Percentiles rank a stretch among this genome's conserved stretches.
Conservation (phyloP, 2,329 filamentous ascomycete species). For the Microsporum ferrugineum region DNA sequence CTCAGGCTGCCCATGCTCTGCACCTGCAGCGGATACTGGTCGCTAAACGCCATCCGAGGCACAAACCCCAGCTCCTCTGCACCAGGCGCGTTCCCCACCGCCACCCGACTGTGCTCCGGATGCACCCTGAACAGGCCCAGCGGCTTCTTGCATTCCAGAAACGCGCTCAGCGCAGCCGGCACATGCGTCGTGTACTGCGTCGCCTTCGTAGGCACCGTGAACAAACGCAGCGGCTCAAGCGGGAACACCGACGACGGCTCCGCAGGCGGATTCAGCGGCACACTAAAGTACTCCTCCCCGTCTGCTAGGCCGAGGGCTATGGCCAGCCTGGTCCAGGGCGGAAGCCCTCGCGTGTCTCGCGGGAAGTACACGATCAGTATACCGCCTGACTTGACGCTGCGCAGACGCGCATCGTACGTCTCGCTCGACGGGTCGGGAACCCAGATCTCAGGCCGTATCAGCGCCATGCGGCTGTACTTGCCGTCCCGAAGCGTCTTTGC, state of each 20-base stretch:
- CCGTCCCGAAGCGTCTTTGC: constrained; percentile 35
- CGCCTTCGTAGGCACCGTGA: constrained; percentile 42
- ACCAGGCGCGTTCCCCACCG: constrained; percentile 45
- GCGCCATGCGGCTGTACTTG: constrained; percentile 52
- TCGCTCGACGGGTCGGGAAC: constrained; percentile 39
- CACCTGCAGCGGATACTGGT: constrained; percentile 49
- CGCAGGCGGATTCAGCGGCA: constrained; percentile 42
- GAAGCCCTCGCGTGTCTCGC: constrained; percentile 13
- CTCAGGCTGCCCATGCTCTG: constrained; percentile 45
- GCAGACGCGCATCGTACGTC: constrained; percentile 33
- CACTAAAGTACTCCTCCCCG: constrained; percentile 36
- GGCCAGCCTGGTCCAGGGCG: constrained; percentile 16
- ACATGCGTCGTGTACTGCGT: constrained; percentile 31
- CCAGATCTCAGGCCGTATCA: constrained; percentile 54
- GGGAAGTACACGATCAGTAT: constrained; percentile 43
- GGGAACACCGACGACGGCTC: constrained; percentile 36
- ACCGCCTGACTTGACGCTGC: constrained; percentile 42
- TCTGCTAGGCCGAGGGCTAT: constrained; percentile 23
- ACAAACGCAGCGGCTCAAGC: constrained; percentile 40
- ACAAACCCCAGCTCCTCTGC: constrained; percentile 43
- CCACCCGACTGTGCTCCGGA: constrained; percentile 29
- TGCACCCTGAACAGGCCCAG: constrained; percentile 46
- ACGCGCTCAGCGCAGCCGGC: constrained; percentile 39
- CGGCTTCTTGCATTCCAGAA: constrained; percentile 37
- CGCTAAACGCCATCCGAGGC: constrained; percentile 44